These are phyloP conservation scores for Sugiyamaella americana DNA, from an alignment of 805 yeast species.

Conservation along the genomic window DNA sequence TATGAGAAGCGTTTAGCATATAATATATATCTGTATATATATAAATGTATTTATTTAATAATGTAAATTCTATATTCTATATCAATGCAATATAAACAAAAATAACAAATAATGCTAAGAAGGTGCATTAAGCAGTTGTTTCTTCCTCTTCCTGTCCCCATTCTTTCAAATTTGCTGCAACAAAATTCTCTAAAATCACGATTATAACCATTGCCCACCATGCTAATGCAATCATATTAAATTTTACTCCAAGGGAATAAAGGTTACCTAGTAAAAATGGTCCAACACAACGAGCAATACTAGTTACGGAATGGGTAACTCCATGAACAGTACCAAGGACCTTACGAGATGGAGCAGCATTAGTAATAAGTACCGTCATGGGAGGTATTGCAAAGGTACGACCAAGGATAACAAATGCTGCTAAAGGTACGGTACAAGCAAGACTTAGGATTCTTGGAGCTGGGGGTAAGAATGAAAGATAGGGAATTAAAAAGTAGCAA, in stretches of 20 bases:
- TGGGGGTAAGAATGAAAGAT: slow-evolving; percentile 27
- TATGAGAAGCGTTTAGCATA: background rate
- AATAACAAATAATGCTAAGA: background rate
- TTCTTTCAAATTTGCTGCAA: slow-evolving; percentile 18
- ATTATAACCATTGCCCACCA: slow-evolving; percentile 24
- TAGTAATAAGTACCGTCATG: slow-evolving; percentile 23
- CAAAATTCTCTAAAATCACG: slow-evolving; percentile 16
- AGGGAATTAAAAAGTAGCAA: slow-evolving; percentile 44
- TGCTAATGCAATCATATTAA: slow-evolving; percentile 19
- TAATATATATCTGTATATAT: background rate
- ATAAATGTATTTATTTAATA: too few species aligned
- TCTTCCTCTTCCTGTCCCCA: slow-evolving; percentile 18
- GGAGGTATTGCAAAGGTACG: slow-evolving; percentile 26
- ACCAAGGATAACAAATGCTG: slow-evolving; percentile 18
- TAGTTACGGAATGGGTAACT: slow-evolving; percentile 20
- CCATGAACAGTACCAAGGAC: slow-evolving; percentile 26
- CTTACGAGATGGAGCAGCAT: slow-evolving; percentile 22
- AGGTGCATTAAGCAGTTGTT: background rate
- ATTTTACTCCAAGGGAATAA: slow-evolving; percentile 21
- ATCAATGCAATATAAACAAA: too few species aligned
- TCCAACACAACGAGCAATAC: slow-evolving; percentile 20
- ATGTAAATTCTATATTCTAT: too few species aligned
- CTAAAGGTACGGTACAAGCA: slow-evolving; percentile 10
- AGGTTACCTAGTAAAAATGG: slow-evolving; percentile 23
- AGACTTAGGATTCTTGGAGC: slow-evolving; percentile 9